A percentile compares a stretch with the other conserved stretches of the same genome.
phyloP scores from a whole-genome alignment of 1,139 yeast species.

The Zygosaccharomyces sapae region DNA sequence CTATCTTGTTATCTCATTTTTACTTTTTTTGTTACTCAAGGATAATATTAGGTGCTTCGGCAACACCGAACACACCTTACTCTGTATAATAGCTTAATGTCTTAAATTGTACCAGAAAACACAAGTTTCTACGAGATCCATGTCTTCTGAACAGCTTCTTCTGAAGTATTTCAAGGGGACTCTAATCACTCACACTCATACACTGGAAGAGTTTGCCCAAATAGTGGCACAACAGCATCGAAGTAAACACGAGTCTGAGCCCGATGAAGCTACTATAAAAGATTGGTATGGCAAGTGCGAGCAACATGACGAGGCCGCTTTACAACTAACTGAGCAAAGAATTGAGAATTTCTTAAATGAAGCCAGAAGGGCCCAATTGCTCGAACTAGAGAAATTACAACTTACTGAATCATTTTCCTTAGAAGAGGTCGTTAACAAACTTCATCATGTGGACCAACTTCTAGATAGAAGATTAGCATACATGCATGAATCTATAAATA shows the following conservation, averaged over 20 bases:
- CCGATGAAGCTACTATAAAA: constrained; percentile 2
- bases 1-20: neutral
- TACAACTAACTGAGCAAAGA: constrained; percentile 3
- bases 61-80: no score
- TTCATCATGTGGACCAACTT: constrained; percentile 21
- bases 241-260: neutral
- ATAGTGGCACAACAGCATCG: constrained; percentile 6
- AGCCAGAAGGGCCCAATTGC: constrained; percentile 9
- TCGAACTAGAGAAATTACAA: constrained; percentile 16
- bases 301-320: constrained; percentile 5
- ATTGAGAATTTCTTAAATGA: constrained; percentile 9
- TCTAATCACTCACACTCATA: constrained; percentile 7
- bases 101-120: neutral
- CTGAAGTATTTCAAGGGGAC: constrained; percentile 5
- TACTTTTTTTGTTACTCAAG: neutral
- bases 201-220: constrained; percentile 9
- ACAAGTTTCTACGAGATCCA: neutral
- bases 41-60: no score
- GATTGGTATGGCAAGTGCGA: constrained; percentile 11
- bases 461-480: constrained; percentile 15
- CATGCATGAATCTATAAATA: constrained; percentile 11
- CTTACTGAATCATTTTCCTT: constrained; percentile 18
- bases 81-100: neutral
- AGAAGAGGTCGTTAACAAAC: constrained; percentile 19
- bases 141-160: constrained; percentile 12